These are phyloP conservation scores for Acacia melanoxylon DNA, from an alignment of 306 rosid species.

Conservation along the genomic window DNA sequence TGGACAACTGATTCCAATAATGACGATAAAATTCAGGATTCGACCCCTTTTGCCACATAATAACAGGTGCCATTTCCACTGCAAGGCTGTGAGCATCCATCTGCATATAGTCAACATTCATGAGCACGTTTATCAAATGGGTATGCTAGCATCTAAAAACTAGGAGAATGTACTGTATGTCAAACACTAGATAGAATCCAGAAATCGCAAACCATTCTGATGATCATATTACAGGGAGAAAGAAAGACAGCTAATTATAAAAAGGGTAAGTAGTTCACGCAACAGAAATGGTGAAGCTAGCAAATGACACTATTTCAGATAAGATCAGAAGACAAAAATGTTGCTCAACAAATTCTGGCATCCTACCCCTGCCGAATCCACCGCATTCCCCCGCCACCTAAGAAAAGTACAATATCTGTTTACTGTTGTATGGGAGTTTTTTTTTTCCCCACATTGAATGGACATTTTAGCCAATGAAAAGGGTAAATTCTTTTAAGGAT, in stretches of 20 bases:
- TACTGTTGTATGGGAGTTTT: no score
- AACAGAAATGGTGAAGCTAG: slow-evolving; percentile 1
- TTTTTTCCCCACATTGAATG: no score
- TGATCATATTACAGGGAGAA: slow-evolving; percentile 18
- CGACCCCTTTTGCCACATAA: slow-evolving; percentile 74
- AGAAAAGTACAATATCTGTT: neutral
- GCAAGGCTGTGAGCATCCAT: slow-evolving; percentile 86
- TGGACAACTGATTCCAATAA: slow-evolving; percentile 66
- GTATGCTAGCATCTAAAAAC: neutral
- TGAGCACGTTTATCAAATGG: slow-evolving; percentile 29
- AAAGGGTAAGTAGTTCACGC: neutral
- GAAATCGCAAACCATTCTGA: slow-evolving; percentile 8
- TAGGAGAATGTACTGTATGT: neutral
- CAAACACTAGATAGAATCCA: slow-evolving; percentile 16
- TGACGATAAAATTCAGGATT: slow-evolving; percentile 67
- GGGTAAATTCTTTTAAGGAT: no score
- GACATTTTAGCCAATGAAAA: no score
- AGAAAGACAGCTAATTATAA: slow-evolving; percentile 13
- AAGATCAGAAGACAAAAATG: neutral
- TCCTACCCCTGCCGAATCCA: neutral
- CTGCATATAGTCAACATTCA: slow-evolving; percentile 48
- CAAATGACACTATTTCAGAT: neutral
- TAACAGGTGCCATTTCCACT: slow-evolving; percentile 87
- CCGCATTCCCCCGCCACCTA: neutral
- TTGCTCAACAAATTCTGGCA: neutral